A percentile compares a stretch with the other conserved stretches of the same genome.
phyloP scores from a whole-genome alignment of 2,329 filamentous ascomycete species.

The Fusarium secorum region DNA sequence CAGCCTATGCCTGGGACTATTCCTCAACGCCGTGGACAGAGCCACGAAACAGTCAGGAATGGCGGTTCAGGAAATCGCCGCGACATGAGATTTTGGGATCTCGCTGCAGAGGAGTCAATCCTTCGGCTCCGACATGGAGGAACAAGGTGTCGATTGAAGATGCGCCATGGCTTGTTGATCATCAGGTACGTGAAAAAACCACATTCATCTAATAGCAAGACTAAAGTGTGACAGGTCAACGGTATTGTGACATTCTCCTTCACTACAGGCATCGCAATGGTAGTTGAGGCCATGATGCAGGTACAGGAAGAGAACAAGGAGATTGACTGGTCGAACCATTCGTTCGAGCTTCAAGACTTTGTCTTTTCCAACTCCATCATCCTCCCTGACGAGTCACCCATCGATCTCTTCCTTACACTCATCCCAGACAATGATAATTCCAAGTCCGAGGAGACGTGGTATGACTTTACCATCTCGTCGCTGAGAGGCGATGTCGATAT shows the following conservation, averaged over 20 bases:
- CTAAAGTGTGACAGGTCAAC: conserved; percentile 30
- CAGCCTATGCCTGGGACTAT: conserved; percentile 38
- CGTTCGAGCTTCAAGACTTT: conserved; percentile 36
- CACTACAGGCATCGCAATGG: conserved; percentile 38
- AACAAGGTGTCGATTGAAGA: conserved; percentile 39
- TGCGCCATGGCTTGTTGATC: conserved; percentile 38
- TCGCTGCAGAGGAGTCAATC: conserved; percentile 36
- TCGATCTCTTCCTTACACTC: conserved; percentile 36
- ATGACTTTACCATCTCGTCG: conserved; percentile 37
- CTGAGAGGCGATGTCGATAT: conserved; percentile 38
- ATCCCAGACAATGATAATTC: conserved; percentile 27
- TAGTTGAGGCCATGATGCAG: conserved; percentile 38
- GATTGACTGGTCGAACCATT: conserved; percentile 28
- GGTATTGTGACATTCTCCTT: conserved; percentile 37
- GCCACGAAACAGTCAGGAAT: conserved; percentile 34
- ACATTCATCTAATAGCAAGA: not conserved
- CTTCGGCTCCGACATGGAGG: conserved; percentile 39
- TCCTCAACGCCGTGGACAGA: conserved; percentile 37
- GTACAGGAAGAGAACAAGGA: conserved; percentile 33
- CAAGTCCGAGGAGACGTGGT: conserved; percentile 32
- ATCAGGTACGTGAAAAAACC: conserved; percentile 23
- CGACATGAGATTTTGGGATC: conserved; percentile 38
- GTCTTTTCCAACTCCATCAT: conserved; percentile 40
- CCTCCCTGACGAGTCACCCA: conserved; percentile 31
- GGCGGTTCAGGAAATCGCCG: conserved; percentile 35